These are phyloP conservation scores for Podospora bellae-mahoneyi DNA, from an alignment of 495 filamentous ascomycete genomes.

Conservation along the genomic window DNA sequence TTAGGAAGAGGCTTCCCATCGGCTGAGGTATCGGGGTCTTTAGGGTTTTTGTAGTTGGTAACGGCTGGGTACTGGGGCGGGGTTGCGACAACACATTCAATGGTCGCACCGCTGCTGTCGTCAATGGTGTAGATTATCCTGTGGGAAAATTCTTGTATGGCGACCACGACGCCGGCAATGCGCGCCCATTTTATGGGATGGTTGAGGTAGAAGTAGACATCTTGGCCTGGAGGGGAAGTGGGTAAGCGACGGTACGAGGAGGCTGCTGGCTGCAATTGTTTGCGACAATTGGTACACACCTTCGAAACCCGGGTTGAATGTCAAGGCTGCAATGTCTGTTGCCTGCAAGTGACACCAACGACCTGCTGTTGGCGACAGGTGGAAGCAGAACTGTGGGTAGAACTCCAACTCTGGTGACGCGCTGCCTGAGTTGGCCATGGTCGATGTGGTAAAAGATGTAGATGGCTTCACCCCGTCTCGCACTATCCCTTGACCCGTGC, in stretches of 20 bases:
- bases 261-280: background rate
- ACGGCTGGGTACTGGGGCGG: slow-evolving; percentile 12
- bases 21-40: background rate
- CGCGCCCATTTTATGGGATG: slow-evolving; percentile 87
- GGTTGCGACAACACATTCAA: slow-evolving; percentile 52
- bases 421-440: slow-evolving; percentile 48
- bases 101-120: slow-evolving; percentile 75
- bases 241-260: background rate
- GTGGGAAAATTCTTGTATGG: slow-evolving; percentile 60
- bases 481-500: background rate
- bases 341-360: slow-evolving; percentile 78
- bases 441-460: slow-evolving; percentile 19
- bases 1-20: background rate
- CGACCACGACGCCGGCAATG: slow-evolving; percentile 73
- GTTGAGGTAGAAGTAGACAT: slow-evolving; percentile 76
- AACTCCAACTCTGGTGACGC: slow-evolving; percentile 34
- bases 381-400: slow-evolving; percentile 84
- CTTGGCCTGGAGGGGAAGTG: slow-evolving; percentile 51
- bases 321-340: slow-evolving; percentile 62
- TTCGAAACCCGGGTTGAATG: slow-evolving; percentile 59
- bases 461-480: slow-evolving; percentile 11
- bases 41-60: slow-evolving; percentile 12
- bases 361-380: slow-evolving; percentile 75
- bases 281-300: slow-evolving; percentile 43
- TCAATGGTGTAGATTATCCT: slow-evolving; percentile 70